Evolutionary conservation across 2,329 filamentous ascomycete species (phyloP).

Genomic region (Emergomyces africanus): DNA sequence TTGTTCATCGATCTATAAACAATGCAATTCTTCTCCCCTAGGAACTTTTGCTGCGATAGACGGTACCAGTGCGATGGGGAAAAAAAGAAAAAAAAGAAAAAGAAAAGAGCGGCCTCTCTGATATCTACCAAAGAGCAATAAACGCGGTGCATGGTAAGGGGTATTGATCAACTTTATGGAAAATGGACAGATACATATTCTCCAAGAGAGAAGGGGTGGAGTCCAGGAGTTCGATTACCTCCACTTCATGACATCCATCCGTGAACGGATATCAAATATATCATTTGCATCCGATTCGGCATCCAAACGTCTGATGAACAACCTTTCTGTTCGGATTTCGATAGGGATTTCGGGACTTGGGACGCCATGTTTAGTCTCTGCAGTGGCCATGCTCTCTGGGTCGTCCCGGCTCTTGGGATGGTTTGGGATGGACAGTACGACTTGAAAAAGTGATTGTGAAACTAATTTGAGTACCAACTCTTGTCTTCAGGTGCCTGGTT

Average conservation of each 20-base stretch:
- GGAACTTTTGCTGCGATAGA: neutral
- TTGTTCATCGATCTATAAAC: neutral
- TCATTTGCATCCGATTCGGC: conserved; percentile 11
- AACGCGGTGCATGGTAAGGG: neutral
- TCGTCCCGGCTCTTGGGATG: neutral
- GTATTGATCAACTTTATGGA: neutral
- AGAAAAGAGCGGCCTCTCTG: neutral
- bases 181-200: conserved; percentile 11
- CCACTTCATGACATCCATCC: conserved; percentile 17
- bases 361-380: neutral
- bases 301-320: conserved; percentile 13
- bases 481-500: neutral
- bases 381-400: neutral
- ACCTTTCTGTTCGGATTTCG: conserved; percentile 5
- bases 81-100: too few species aligned
- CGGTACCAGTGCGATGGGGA: neutral
- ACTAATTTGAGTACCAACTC: neutral
- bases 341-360: neutral
- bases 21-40: neutral
- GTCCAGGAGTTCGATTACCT: conserved; percentile 13
- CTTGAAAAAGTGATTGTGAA: neutral
- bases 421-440: too few species aligned
- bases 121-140: neutral
- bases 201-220: conserved; percentile 9
- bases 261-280: conserved; percentile 15